Base-by-base conservation (phyloP, 2,329 filamentous ascomycete species). In the Colletotrichum chrysophilum region DNA sequence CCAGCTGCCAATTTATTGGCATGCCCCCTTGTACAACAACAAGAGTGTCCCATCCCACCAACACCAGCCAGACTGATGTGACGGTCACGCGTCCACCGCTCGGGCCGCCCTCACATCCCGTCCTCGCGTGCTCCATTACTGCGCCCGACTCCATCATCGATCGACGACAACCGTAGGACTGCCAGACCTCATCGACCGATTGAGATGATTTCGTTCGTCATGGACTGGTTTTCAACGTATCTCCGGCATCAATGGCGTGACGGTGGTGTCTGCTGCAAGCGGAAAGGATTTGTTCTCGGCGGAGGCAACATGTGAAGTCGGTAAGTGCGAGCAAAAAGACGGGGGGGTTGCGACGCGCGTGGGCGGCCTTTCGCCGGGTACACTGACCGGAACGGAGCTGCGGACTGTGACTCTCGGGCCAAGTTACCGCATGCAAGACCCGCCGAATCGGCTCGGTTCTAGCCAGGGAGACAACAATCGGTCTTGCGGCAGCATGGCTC, bases 81-180 rank as follows among this genome's bases (percentile, higher is more conserved):
- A 73, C 43, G 32, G 38, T 58, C 28, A 71, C 32, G 18, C 32
- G 56, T 34, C 62, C 55, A 26, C 52, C 69, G 64, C 73, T 73
- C 73, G 70, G 70, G 64, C 73, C 73, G 73, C 64, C 43, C 70
- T 68, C 32, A 48, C 69, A 73, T 75, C 64, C 73, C 68, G 56
- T 36, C 13, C 55, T 67, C 32, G 55, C 38, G 16, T 62, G 52
- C 24, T 43, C 28, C 32, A 24, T 21, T 24, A 10, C 28, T 43
- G 16, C 66, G 34, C 16, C 28, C 32, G n/a, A 58, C 13, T 36
- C 34, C 36, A 62, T 55, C 60, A 30, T 38, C n/a, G 69, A 73
- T 75, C 38, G 32, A 55, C 60, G 34, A 43, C 14, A 38, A 58
- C 43, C 34, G 55, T 62, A 38, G 26, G 13, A 64, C 43, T 38